phyloP scores from a whole-genome alignment of 2,329 filamentous ascomycete genomes.

The Aspergillus latus region DNA sequence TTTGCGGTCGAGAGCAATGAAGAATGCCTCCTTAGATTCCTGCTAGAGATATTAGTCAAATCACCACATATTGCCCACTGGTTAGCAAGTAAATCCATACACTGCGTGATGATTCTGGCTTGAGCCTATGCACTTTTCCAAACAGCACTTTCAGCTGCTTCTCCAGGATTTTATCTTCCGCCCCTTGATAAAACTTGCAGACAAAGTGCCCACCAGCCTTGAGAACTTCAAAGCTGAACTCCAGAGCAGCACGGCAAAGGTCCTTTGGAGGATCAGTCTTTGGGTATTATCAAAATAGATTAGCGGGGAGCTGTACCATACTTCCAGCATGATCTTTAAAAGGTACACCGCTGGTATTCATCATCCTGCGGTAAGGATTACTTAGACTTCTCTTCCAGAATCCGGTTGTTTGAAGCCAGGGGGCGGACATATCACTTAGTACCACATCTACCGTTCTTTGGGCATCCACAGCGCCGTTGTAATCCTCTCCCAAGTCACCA shows the following conservation, averaged over 20 bases:
- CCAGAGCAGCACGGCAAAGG: constrained; percentile 79
- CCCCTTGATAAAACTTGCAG: constrained; percentile 95
- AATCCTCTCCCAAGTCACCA: background rate
- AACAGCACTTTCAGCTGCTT: constrained; percentile 73
- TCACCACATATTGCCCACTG: background rate
- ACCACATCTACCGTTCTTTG: constrained; percentile 78
- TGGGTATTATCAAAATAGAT: no score
- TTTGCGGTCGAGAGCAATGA: constrained; percentile 75
- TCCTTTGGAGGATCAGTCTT: constrained; percentile 58
- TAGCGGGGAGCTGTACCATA: constrained; percentile 67
- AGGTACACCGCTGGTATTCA: constrained; percentile 90
- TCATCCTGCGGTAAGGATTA: constrained; percentile 97
- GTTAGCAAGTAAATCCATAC: constrained; percentile 48
- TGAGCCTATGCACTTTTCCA: constrained; percentile 76
- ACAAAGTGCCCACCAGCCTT: constrained; percentile 83
- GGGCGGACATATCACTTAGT: constrained; percentile 98
- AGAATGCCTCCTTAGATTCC: constrained; percentile 84
- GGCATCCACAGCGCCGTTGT: background rate
- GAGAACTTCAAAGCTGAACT: constrained; percentile 82
- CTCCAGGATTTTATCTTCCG: constrained; percentile 80
- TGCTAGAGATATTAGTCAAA: constrained; percentile 37
- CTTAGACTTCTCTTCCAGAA: constrained; percentile 86
- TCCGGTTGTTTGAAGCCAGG: constrained; percentile 79
- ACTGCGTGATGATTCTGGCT: constrained; percentile 84
- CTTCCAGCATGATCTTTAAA: constrained; percentile 90